phyloP scores from a whole-genome alignment of 768 basidiomycete species.

The Chiua virens region DNA sequence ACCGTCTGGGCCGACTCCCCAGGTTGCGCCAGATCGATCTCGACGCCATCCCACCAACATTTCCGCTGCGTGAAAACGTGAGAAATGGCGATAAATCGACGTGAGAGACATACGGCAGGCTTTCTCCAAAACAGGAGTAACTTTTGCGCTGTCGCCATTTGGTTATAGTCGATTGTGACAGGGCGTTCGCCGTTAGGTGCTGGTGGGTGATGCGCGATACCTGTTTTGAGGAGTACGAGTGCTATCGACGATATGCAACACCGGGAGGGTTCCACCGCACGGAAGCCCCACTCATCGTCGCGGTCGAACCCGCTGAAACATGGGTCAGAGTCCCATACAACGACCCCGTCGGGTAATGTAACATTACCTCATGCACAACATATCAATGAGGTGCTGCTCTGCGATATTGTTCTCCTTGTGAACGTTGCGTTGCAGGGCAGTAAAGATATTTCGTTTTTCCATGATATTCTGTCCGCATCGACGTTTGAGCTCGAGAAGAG shows the following conservation, averaged over 20 bases:
- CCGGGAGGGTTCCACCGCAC: conserved; percentile 91
- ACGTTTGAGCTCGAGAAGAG: conserved; percentile 78
- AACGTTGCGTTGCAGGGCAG: conserved; percentile 96
- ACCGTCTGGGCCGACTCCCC: conserved; percentile 55
- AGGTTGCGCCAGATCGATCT: conserved; percentile 73
- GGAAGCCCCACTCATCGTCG: conserved; percentile 98
- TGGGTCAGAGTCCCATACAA: conserved; percentile 10
- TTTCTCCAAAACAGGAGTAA: conserved; percentile 97
- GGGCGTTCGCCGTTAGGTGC: conserved; percentile 57
- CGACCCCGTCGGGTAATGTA: conserved; percentile 1
- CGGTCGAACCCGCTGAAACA: conserved; percentile 80
- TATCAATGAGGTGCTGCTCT: conserved; percentile 99
- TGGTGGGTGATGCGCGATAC: conserved; percentile 72
- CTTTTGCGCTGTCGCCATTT: conserved; percentile 98
- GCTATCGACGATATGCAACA: conserved; percentile 99
- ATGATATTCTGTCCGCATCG: conserved; percentile 86
- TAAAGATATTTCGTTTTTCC: conserved; percentile 91
- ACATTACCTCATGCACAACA: conserved; percentile 98
- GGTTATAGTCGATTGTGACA: conserved; percentile 83
- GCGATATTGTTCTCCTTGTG: conserved; percentile 99
- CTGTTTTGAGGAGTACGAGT: conserved; percentile 95
- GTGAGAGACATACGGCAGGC: conserved; percentile 77
- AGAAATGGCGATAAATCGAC: neutral
- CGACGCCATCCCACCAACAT: conserved; percentile 99
- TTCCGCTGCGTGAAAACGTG: conserved; percentile 63